Evolutionary conservation across 306 rosid species (phyloP).

Genomic region (Vigna unguiculata): DNA sequence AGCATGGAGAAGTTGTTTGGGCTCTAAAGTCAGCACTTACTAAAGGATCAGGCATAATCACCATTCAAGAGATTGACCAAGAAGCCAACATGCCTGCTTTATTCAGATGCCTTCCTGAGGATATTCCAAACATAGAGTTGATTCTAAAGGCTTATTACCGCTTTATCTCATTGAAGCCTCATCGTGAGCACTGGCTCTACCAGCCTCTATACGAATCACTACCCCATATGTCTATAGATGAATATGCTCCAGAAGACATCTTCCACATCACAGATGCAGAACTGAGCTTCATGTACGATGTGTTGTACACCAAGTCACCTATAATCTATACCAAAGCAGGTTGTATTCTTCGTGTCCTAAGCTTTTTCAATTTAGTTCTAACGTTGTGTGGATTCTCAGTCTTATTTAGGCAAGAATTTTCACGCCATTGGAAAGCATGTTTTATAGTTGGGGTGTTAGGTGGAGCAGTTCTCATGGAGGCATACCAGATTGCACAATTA

Average conservation of each 20-base stretch:
- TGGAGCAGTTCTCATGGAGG: constrained; percentile 62
- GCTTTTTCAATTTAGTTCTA: constrained; percentile 50
- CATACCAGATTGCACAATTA: constrained; percentile 61
- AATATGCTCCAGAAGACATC: constrained; percentile 47
- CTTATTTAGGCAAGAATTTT: constrained; percentile 38
- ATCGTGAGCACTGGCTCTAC: constrained; percentile 63
- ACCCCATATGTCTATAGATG: constrained; percentile 47
- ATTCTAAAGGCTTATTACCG: constrained; percentile 70
- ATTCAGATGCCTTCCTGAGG: constrained; percentile 50
- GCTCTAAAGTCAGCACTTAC: constrained; percentile 64
- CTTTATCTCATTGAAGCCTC: constrained; percentile 64
- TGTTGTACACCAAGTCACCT: constrained; percentile 68
- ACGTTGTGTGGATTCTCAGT: constrained; percentile 51
- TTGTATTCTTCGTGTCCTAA: constrained; percentile 53
- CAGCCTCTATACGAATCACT: constrained; percentile 63
- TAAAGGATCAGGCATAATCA: constrained; percentile 52
- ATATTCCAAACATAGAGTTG: constrained; percentile 55
- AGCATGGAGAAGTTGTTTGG: constrained; percentile 76
- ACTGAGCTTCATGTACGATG: constrained; percentile 77
- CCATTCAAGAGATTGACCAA: constrained; percentile 51
- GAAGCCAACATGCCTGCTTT: constrained; percentile 55
- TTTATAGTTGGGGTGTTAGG: constrained; percentile 51
- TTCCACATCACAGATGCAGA: constrained; percentile 66
- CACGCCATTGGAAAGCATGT: constrained; percentile 40
- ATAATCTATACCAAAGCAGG: constrained; percentile 63